A percentile compares a stretch with the other conserved stretches of the same genome.
These are phyloP conservation scores for Ananas comosus DNA, from an alignment of 176 grass and related monocot species.

Conservation along the genomic window DNA sequence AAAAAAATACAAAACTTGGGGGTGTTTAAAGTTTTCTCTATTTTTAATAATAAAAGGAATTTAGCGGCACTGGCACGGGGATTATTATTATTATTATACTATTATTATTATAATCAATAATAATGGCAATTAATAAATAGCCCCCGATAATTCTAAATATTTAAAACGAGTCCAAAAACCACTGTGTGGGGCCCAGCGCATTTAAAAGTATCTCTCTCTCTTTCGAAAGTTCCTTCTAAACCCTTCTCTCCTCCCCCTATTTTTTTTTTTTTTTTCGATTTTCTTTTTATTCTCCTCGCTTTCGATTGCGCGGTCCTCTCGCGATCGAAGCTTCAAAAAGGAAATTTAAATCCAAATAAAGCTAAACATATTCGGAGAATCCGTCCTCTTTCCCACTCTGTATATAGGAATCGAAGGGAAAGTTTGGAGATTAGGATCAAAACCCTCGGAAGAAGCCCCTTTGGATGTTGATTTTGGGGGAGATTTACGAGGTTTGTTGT, in stretches of 20 bases:
- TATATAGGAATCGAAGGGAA: not conserved
- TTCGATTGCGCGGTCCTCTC: slow-evolving; percentile 12
- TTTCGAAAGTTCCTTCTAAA: too few species aligned
- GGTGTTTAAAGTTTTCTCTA: too few species aligned
- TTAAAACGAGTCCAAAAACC: too few species aligned
- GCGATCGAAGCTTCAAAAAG: slow-evolving; percentile 3
- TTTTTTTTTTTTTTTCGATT: not conserved
- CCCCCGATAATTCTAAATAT: too few species aligned
- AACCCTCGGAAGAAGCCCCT: not conserved
- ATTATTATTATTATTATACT: too few species aligned
- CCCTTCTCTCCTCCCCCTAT: not conserved
- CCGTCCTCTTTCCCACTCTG: not conserved
- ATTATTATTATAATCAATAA: too few species aligned
- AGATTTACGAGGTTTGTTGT: slow-evolving; percentile 1
- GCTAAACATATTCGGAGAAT: not conserved
- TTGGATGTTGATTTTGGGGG: not conserved
- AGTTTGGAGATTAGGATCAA: not conserved
- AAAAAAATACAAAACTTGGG: too few species aligned
- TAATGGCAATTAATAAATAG: too few species aligned
- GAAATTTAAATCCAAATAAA: slow-evolving; percentile 15
- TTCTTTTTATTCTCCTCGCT: slow-evolving; percentile 16
- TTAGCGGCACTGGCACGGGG: too few species aligned
- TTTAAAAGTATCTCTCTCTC: too few species aligned
- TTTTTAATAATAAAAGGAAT: too few species aligned
- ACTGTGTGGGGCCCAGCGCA: too few species aligned